Evolutionary conservation across 371 early-diverging fungal genomes (phyloP).

Genomic region (Lichtheimia ornata): DNA sequence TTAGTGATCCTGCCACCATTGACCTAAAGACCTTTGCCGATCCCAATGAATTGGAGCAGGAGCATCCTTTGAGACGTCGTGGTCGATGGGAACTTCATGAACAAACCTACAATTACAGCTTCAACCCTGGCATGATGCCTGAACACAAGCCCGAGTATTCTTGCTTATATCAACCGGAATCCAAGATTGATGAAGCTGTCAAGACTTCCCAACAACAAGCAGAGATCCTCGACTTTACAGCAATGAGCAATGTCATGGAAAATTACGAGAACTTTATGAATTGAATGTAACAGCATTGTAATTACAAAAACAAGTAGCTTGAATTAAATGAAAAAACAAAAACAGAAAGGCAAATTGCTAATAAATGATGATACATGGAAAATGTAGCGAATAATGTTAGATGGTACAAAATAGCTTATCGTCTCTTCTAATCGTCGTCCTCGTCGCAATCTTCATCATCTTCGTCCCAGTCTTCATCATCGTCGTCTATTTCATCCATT

Average conservation of each 20-base stretch:
- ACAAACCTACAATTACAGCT: constrained; percentile 87
- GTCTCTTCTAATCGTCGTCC: background rate
- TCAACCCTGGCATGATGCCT: constrained; percentile 56
- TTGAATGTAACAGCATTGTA: constrained; percentile 5
- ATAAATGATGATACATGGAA: background rate
- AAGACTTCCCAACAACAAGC: constrained; percentile 2
- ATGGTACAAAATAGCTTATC: background rate
- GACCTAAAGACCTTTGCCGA: constrained; percentile 18
- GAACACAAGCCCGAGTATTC: constrained; percentile 68
- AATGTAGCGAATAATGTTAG: background rate
- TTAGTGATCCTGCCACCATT: constrained; percentile 28
- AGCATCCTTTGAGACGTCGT: constrained; percentile 51
- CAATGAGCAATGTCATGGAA: constrained; percentile 17
- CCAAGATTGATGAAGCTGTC: constrained; percentile 19
- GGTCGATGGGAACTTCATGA: constrained; percentile 92
- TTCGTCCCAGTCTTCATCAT: background rate
- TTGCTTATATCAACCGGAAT: constrained; percentile 73
- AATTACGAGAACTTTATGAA: constrained; percentile 25
- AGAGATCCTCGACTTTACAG: constrained; percentile 5
- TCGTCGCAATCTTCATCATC: constrained; percentile 6
- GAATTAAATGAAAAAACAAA: background rate
- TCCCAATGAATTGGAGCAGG: constrained; percentile 16
- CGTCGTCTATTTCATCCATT: background rate
- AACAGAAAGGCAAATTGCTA: background rate
- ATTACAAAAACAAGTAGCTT: background rate